A percentile compares a stretch with the other conserved stretches of the same genome.
phyloP scores from a whole-genome alignment of 352 stramenopile species.

The Globisporangium parvum region DNA sequence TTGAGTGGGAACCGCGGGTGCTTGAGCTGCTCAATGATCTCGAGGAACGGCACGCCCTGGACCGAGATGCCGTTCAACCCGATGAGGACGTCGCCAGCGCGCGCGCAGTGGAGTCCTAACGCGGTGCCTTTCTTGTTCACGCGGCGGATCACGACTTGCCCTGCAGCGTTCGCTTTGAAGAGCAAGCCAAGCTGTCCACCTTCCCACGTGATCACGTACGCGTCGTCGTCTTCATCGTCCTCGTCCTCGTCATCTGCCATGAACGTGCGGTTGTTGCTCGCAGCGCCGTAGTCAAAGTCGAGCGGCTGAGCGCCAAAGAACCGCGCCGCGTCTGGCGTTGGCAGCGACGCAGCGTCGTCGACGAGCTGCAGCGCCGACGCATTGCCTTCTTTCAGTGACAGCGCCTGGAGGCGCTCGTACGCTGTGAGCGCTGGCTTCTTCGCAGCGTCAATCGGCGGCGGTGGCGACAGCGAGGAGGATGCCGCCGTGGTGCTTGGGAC shows the following conservation, averaged over 20 bases:
- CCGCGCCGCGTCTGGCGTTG: constrained; percentile 3
- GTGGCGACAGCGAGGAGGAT: neutral
- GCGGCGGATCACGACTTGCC: constrained; percentile 56
- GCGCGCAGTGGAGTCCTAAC: constrained; percentile 50
- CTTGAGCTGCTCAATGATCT: constrained; percentile 64
- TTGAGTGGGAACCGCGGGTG: constrained; percentile 53
- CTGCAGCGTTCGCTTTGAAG: constrained; percentile 54
- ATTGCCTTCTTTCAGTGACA: constrained; percentile 29
- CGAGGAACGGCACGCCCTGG: constrained; percentile 40
- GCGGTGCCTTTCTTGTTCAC: constrained; percentile 70
- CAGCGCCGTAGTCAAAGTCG: constrained; percentile 5
- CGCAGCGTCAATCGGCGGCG: constrained; percentile 1
- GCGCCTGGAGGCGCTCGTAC: constrained; percentile 50
- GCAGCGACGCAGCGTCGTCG: constrained; percentile 14
- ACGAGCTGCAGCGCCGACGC: constrained; percentile 15
- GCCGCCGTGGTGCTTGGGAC: neutral
- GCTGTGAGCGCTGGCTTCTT: constrained; percentile 19
- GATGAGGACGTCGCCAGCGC: constrained; percentile 69
- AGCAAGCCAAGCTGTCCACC: constrained; percentile 61
- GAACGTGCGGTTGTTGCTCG: constrained; percentile 5
- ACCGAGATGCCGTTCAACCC: constrained; percentile 59
- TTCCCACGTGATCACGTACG: constrained; percentile 67
- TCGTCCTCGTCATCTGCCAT: constrained; percentile 31
- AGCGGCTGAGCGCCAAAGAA: constrained; percentile 3
- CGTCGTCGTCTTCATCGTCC: constrained; percentile 59